Evolutionary conservation across 2,329 filamentous ascomycete genomes (phyloP).

Genomic region (Xylariales sp.): DNA sequence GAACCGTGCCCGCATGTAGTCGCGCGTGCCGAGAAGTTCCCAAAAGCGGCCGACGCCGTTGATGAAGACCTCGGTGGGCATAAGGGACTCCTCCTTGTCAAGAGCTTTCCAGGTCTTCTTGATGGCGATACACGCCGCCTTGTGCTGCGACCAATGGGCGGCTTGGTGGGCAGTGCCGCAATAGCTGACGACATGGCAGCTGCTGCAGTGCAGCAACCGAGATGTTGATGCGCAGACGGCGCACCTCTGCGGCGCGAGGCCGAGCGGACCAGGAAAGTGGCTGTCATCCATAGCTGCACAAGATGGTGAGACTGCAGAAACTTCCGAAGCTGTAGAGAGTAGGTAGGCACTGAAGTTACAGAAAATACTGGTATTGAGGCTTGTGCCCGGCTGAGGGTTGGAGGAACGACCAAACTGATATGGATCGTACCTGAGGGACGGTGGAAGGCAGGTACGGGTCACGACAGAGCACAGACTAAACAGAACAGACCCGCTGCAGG

Average conservation of each 20-base stretch:
- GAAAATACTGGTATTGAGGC: no score
- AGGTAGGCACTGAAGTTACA: no score
- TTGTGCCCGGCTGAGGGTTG: no score
- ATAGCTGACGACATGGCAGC: conserved; percentile 39
- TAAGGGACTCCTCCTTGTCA: conserved; percentile 30
- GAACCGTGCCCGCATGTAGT: conserved; percentile 38
- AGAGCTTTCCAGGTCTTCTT: conserved; percentile 25
- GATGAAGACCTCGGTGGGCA: conserved; percentile 32
- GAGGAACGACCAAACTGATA: no score
- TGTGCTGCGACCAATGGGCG: conserved; percentile 32
- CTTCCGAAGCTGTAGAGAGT: no score
- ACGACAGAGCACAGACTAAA: no score
- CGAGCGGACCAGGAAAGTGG: no score
- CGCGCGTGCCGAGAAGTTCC: conserved; percentile 33
- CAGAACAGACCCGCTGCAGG: no score
- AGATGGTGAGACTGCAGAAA: no score
- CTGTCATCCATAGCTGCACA: no score
- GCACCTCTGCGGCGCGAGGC: neutral
- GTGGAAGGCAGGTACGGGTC: no score
- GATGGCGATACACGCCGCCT: conserved; percentile 32
- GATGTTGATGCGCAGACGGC: neutral
- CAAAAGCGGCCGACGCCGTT: conserved; percentile 37
- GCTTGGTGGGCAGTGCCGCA: conserved; percentile 40
- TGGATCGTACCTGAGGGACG: no score
- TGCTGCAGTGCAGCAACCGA: conserved; percentile 32